Evolutionary conservation across 805 yeast genomes (phyloP).

Genomic region (Starmerella davenportii): DNA sequence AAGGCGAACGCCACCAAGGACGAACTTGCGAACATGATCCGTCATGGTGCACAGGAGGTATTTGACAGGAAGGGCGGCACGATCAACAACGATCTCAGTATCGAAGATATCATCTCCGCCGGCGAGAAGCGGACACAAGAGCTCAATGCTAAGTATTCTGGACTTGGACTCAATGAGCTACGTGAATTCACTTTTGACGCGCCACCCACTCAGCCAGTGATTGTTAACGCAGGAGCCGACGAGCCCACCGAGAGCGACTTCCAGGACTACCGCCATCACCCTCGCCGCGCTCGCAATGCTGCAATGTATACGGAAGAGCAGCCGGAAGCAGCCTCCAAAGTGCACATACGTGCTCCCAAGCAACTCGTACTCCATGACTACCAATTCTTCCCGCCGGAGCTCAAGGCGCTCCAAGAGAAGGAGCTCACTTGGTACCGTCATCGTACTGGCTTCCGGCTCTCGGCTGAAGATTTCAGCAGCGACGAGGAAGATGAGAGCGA

Average conservation of each 20-base stretch:
- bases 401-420: slow-evolving; percentile 56
- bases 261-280: slow-evolving; percentile 24
- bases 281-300: slow-evolving; percentile 26
- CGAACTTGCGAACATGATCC: slow-evolving; percentile 84
- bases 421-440: slow-evolving; percentile 67
- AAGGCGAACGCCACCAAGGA: slow-evolving; percentile 34
- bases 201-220: slow-evolving; percentile 10
- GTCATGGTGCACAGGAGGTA: slow-evolving; percentile 83
- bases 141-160: slow-evolving; percentile 63
- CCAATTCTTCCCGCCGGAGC: slow-evolving; percentile 62
- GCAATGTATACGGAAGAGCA: slow-evolving; percentile 68
- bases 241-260: slow-evolving; percentile 15
- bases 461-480: slow-evolving; percentile 25
- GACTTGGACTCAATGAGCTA: slow-evolving; percentile 76
- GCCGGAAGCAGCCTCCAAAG: slow-evolving; percentile 57
- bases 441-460: slow-evolving; percentile 43
- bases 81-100: slow-evolving; percentile 29
- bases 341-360: slow-evolving; percentile 54
- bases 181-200: slow-evolving; percentile 76
- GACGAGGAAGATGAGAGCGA: slow-evolving; percentile 31
- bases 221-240: slow-evolving; percentile 1
- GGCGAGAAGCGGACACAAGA: slow-evolving; percentile 72
- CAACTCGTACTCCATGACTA: slow-evolving; percentile 68
- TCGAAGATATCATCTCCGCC: slow-evolving; percentile 59
- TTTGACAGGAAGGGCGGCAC: slow-evolving; percentile 34